Conservation (phyloP, 108 stramenopile genomes). For the Aureococcus anophagefferens region DNA sequence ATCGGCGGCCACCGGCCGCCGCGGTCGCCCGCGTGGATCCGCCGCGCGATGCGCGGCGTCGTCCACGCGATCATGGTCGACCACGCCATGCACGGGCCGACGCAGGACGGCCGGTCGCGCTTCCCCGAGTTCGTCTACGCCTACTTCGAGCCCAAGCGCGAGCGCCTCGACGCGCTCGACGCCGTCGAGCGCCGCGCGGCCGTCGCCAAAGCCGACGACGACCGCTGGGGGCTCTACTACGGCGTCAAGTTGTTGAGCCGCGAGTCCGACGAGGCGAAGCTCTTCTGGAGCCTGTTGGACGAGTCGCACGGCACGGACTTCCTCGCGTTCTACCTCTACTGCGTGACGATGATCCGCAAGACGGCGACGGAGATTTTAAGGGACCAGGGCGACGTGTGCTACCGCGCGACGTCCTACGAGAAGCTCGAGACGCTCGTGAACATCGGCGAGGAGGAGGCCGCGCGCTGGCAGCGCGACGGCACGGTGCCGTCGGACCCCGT, state of each 20-base stretch:
- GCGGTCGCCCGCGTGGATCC: constrained; percentile 29
- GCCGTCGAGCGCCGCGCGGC: neutral
- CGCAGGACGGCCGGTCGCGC: constrained; percentile 21
- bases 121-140: constrained; percentile 58
- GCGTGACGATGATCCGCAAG: constrained; percentile 19
- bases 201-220: constrained; percentile 31
- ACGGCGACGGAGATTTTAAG: constrained; percentile 9
- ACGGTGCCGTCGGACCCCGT: no score
- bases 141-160: constrained; percentile 40
- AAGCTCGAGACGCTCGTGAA: neutral
- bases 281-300: constrained; percentile 44
- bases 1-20: constrained; percentile 24
- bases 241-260: constrained; percentile 33
- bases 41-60: constrained; percentile 35
- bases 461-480: neutral
- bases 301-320: constrained; percentile 43
- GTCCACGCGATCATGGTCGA: constrained; percentile 26
- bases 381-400: constrained; percentile 11
- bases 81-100: constrained; percentile 6
- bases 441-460: neutral
- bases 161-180: neutral
- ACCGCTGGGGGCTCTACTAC: constrained; percentile 62
- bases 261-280: constrained; percentile 25
- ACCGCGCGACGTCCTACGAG: neutral
- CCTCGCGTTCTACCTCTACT: constrained; percentile 29